These are phyloP conservation scores for Dryadomyces sulphureus DNA, from an alignment of 2,329 filamentous ascomycete genomes.

Conservation along the genomic window DNA sequence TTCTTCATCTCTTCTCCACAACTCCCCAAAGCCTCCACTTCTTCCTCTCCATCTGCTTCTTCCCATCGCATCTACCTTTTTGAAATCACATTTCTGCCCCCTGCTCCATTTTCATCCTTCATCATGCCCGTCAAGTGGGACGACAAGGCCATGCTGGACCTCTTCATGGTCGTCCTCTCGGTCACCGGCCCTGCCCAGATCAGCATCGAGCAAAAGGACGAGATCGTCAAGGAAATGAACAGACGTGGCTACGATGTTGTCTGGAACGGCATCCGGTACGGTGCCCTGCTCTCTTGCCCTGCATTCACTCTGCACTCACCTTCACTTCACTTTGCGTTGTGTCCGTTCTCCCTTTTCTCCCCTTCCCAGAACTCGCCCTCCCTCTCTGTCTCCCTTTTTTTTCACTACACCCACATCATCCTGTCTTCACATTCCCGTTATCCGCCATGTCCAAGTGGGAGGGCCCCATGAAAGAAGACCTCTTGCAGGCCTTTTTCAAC, in stretches of 20 bases:
- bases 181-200: slow-evolving; percentile 9
- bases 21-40: neutral
- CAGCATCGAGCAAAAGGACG: slow-evolving; percentile 13
- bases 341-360: neutral
- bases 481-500: slow-evolving; percentile 10
- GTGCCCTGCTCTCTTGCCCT: neutral
- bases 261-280: slow-evolving; percentile 23
- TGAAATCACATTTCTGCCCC: neutral
- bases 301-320: no score
- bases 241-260: slow-evolving; percentile 13
- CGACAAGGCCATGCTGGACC: slow-evolving; percentile 13
- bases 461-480: slow-evolving; percentile 6
- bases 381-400: slow-evolving; percentile 4
- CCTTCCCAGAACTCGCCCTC: neutral
- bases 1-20: neutral
- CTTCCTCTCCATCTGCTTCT: neutral
- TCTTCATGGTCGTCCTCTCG: slow-evolving; percentile 15
- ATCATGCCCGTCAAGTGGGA: slow-evolving; percentile 18
- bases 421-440: neutral
- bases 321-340: slow-evolving; percentile 1
- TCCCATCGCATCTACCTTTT: neutral
- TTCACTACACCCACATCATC: neutral
- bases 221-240: slow-evolving; percentile 12
- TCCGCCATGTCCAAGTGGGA: slow-evolving; percentile 10
- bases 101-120: neutral